Evolutionary conservation across 2,329 filamentous ascomycete species (phyloP), one percentile per base, ranked within the genome.

Genomic region (Cladosporium oxysporum): DNA sequence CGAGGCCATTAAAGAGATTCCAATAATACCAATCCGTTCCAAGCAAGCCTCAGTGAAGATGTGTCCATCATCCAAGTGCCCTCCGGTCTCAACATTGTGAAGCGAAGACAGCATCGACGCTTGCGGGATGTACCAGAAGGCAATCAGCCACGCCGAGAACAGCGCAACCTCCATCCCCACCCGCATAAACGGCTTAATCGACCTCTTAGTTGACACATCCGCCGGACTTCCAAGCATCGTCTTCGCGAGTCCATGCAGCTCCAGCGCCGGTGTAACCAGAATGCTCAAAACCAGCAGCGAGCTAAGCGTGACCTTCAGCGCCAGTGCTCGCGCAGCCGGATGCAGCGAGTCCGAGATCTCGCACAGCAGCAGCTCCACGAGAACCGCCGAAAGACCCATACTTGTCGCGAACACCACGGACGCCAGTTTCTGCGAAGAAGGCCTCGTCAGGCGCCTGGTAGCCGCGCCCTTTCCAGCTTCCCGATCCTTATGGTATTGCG

Each of bases 1-100:
- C 16, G 93, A 84, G 18, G 92, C 92, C 91, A 96, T 96, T 62
- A 95, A 80, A 58, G 90, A 89, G 65, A 95, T 92, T 3, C 92
- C 92, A 68, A 96, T 92, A 49, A 96, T 89, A 14, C 92, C 92
- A 29, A 96, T 88, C 53, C 92, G 77, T 70, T 87, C 84, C 55
- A 87, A 74, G 71, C 85, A 86, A 35, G 83, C 84, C 71, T 87
- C 84, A 57, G 82, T 83, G 62, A 87, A 80, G 44, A 55, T 55
- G 58, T 71, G 71, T 7, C 68, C 67, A 23, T 67, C 58, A 61
- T 78, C 76, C 64, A 79, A 74, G 31, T 63, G 61, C 23, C 61
- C 61, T 55, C 58, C 55, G 14, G 58, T 11, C 5, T 66, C 58
- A 68, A 80, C 75, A 68, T 81, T 76, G 67, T 84, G 83, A 62